Evolutionary conservation across 805 yeast genomes (phyloP).

Genomic region (Saccharomycopsis olivae): DNA sequence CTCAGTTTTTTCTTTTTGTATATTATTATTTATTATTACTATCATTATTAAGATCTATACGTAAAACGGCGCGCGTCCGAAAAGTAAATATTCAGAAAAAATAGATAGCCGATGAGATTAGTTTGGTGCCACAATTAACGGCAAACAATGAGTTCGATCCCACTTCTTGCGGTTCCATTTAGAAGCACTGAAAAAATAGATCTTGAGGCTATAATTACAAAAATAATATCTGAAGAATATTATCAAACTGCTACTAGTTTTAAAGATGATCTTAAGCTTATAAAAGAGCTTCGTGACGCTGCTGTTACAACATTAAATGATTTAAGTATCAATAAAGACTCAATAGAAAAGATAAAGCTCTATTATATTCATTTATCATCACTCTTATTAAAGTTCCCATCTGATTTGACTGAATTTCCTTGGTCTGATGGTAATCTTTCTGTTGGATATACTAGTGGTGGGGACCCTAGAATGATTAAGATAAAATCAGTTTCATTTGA

Average conservation of each 20-base stretch:
- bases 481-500: slow-evolving; percentile 48
- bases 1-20: neutral
- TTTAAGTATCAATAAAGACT: slow-evolving; percentile 28
- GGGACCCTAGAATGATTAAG: slow-evolving; percentile 35
- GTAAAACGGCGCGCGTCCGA: no score
- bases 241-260: slow-evolving; percentile 35
- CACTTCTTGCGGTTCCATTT: no score
- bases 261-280: slow-evolving; percentile 30
- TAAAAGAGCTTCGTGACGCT: slow-evolving; percentile 35
- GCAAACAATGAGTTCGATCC: no score
- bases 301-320: slow-evolving; percentile 22
- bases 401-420: slow-evolving; percentile 45
- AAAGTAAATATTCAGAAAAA: no score
- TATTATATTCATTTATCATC: slow-evolving; percentile 39
- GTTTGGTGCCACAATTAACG: no score
- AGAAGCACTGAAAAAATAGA: slow-evolving; percentile 35
- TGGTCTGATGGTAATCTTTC: slow-evolving; percentile 39
- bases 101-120: no score
- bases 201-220: slow-evolving; percentile 29
- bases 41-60: no score
- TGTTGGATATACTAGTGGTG: slow-evolving; percentile 25
- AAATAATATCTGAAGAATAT: slow-evolving; percentile 38
- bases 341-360: slow-evolving; percentile 28
- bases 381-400: slow-evolving; percentile 50
- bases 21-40: neutral